Conservation (phyloP, 139 green algal genomes). For the Chlorella vulgaris region DNA sequence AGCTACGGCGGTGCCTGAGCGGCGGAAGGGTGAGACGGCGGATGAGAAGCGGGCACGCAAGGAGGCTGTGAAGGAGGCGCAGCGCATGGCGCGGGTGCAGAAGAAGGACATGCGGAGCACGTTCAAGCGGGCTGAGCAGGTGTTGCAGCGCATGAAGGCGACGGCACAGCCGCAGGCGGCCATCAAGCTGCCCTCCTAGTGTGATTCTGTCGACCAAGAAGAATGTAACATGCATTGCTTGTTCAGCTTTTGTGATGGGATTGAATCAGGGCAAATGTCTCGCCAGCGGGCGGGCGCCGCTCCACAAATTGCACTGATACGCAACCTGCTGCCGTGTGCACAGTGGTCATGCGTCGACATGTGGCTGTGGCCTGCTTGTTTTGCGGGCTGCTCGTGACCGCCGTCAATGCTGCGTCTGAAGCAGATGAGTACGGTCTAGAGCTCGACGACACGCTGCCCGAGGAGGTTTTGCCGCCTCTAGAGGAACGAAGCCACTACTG, state of each 20-base stretch:
- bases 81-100: slow-evolving; percentile 55
- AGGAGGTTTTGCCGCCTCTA: not conserved
- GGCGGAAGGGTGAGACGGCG: slow-evolving; percentile 75
- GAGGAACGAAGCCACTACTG: slow-evolving; percentile 9
- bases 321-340: no score
- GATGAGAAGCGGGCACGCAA: slow-evolving; percentile 87
- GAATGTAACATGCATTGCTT: no score
- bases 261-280: no score
- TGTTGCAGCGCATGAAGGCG: slow-evolving; percentile 27
- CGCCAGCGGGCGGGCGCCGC: no score
- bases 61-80: slow-evolving; percentile 78
- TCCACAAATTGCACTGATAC: no score
- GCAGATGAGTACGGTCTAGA: no score
- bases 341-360: not conserved
- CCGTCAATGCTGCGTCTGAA: no score
- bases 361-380: no score
- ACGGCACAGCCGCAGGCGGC: slow-evolving; percentile 38
- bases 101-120: slow-evolving; percentile 88
- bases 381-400: no score
- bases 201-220: no score
- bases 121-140: slow-evolving; percentile 71
- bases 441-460: not conserved
- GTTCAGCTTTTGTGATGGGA: no score
- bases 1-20: not conserved
- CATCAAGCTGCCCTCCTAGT: slow-evolving; percentile 31